Percentiles rank a stretch among this genome's conserved stretches.
These are phyloP conservation scores for Pleurotus tuoliensis DNA, from an alignment of 768 basidiomycete species.

Conservation along the genomic window DNA sequence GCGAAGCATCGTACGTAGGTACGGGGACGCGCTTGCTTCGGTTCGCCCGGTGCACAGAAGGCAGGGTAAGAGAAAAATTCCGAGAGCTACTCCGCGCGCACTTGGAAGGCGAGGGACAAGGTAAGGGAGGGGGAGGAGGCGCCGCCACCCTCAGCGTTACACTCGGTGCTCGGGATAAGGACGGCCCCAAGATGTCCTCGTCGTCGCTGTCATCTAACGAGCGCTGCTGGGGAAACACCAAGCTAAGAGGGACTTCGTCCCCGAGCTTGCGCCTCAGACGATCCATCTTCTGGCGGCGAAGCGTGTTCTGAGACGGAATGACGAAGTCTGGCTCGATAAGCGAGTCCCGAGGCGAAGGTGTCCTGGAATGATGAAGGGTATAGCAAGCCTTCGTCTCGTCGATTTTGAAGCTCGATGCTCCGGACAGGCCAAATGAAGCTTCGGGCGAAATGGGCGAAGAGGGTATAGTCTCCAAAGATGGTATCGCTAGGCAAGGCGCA, in stretches of 20 bases:
- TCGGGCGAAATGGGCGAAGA: slow-evolving; percentile 18
- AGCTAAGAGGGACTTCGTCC: slow-evolving; percentile 53
- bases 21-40: slow-evolving; percentile 2
- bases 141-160: background rate
- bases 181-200: background rate
- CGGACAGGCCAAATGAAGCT: too few species aligned
- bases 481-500: slow-evolving; percentile 11
- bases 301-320: slow-evolving; percentile 35
- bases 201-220: background rate
- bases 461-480: slow-evolving; percentile 25
- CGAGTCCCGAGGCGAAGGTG: slow-evolving; percentile 16
- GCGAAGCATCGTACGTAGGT: background rate
- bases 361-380: too few species aligned
- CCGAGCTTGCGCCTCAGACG: slow-evolving; percentile 59
- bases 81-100: background rate
- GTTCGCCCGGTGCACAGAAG: slow-evolving; percentile 4
- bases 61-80: slow-evolving; percentile 4
- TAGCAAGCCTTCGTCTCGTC: too few species aligned
- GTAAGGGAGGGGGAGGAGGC: slow-evolving; percentile 8
- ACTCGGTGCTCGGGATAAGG: background rate
- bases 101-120: slow-evolving; percentile 5
- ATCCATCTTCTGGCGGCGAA: slow-evolving; percentile 60
- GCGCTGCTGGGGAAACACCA: slow-evolving; percentile 47
- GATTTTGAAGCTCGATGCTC: too few species aligned
- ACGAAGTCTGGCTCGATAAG: slow-evolving; percentile 31